These are phyloP conservation scores for Lipomyces japonicus DNA, from an alignment of 805 yeast genomes.

Conservation along the genomic window DNA sequence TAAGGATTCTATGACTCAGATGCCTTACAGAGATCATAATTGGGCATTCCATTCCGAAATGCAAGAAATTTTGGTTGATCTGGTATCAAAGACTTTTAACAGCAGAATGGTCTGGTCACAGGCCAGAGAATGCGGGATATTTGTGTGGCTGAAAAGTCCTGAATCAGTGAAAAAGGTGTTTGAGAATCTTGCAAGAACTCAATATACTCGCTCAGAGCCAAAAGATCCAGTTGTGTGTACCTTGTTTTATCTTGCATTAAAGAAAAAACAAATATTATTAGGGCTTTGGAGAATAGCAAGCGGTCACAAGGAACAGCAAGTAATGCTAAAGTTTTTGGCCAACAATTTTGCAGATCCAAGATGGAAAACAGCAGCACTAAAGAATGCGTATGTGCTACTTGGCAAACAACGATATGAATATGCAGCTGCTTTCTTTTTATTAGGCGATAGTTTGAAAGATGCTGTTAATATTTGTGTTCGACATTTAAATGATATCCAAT, in stretches of 20 bases:
- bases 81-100: conserved; percentile 45
- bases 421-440: conserved; percentile 83
- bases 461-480: conserved; percentile 68
- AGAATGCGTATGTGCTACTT: conserved; percentile 85
- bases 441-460: conserved; percentile 73
- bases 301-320: conserved; percentile 75
- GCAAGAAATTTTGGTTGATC: conserved; percentile 58
- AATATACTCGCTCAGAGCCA: conserved; percentile 52
- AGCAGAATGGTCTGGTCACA: conserved; percentile 56
- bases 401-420: conserved; percentile 84
- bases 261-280: conserved; percentile 67
- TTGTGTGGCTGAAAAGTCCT: conserved; percentile 60
- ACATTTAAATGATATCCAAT: conserved; percentile 61
- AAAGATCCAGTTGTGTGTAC: conserved; percentile 74
- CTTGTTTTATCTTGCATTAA: conserved; percentile 71
- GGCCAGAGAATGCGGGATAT: conserved; percentile 58
- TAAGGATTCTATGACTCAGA: conserved; percentile 46
- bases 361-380: conserved; percentile 85
- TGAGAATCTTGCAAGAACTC: conserved; percentile 70
- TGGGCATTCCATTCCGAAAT: conserved; percentile 87
- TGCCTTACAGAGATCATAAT: conserved; percentile 74
- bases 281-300: conserved; percentile 79
- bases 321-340: conserved; percentile 69
- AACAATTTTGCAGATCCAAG: conserved; percentile 72
- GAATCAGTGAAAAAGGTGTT: conserved; percentile 48